A percentile compares a stretch with the other conserved stretches of the same genome.
Conservation (phyloP, 257 asterid genomes). For the Solanum lycopersicoides region DNA sequence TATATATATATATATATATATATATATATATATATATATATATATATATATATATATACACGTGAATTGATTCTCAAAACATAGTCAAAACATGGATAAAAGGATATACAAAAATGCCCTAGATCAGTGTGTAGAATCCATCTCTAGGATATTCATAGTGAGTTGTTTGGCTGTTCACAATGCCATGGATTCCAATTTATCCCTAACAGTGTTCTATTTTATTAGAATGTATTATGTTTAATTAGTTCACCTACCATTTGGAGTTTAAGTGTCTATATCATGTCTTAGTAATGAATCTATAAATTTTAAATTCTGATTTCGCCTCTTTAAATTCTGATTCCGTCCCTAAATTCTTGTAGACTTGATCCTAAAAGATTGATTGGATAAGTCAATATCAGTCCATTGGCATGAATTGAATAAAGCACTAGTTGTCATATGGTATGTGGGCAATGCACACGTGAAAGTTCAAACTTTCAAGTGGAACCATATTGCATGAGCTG, state of each 20-base stretch:
- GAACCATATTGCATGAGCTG: not conserved
- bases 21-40: too few species aligned
- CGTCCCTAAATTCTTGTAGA: not conserved
- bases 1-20: too few species aligned
- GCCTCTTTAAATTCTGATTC: not conserved
- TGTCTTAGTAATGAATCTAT: not conserved
- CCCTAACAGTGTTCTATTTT: not conserved
- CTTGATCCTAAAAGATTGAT: not conserved
- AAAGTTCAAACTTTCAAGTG: not conserved
- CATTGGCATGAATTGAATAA: not conserved
- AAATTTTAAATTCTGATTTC: not conserved
- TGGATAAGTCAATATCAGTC: not conserved
- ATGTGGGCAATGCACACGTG: not conserved
- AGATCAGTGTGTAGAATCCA: not conserved
- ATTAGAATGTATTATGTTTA: not conserved
- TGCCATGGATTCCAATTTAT: not conserved
- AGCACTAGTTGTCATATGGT: not conserved
- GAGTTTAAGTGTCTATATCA: not conserved
- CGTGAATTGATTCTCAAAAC: not conserved
- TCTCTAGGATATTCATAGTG: not conserved
- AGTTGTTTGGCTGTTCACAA: not conserved
- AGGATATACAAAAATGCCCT: not conserved
- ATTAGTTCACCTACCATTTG: not conserved
- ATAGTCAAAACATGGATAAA: not conserved
- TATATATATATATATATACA: too few species aligned